These are phyloP conservation scores for Eucalyptus sp. DNA, from an alignment of 345 rosid genomes.

Conservation along the genomic window DNA sequence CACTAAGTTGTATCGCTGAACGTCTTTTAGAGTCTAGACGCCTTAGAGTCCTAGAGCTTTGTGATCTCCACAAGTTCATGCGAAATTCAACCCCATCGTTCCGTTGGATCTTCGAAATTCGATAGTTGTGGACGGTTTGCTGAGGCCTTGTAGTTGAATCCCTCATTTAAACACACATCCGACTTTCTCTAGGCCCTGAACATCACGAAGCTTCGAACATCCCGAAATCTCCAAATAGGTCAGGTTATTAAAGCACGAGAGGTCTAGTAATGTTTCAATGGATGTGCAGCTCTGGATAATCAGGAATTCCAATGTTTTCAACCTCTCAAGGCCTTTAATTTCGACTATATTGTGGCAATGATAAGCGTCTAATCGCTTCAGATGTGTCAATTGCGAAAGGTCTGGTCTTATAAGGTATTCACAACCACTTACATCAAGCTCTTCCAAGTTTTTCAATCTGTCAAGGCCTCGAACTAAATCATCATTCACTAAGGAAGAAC, in stretches of 20 bases:
- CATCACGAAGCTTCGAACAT: too few relatives aligned
- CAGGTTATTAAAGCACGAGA: background rate
- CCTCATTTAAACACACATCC: background rate
- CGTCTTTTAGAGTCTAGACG: too few relatives aligned
- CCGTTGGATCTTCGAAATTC: too few relatives aligned
- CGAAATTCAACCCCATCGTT: too few relatives aligned
- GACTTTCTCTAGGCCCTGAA: background rate
- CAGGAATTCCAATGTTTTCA: background rate
- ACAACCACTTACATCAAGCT: background rate
- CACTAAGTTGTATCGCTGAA: too few relatives aligned
- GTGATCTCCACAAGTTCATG: too few relatives aligned
- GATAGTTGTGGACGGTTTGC: too few relatives aligned
- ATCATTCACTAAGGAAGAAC: background rate
- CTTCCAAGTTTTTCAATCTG: background rate
- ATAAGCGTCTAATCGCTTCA: fast-evolving
- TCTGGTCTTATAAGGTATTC: background rate
- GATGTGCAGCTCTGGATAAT: background rate
- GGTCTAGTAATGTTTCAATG: background rate
- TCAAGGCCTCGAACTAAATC: background rate
- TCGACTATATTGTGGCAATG: background rate
- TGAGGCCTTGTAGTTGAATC: too few relatives aligned
- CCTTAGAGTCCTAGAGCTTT: too few relatives aligned
- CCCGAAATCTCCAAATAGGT: background rate
- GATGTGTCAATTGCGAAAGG: background rate
- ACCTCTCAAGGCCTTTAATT: background rate